These are phyloP conservation scores for Aureobasidium sp. DNA, from an alignment of 2,329 filamentous ascomycete genomes.

Conservation along the genomic window DNA sequence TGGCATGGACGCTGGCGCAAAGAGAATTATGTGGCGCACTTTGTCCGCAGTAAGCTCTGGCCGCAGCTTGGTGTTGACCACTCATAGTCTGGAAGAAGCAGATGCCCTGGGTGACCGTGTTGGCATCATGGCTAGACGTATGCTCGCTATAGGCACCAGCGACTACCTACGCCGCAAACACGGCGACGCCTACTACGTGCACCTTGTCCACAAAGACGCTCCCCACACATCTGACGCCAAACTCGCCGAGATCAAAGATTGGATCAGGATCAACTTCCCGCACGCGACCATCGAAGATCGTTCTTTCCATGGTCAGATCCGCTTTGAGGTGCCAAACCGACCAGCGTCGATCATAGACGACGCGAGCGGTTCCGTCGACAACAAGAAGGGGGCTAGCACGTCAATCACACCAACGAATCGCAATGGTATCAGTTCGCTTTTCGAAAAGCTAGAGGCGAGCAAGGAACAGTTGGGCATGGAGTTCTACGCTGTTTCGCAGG, in stretches of 20 bases:
- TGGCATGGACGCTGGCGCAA: slow-evolving; percentile 83
- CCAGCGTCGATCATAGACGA: slow-evolving; percentile 17
- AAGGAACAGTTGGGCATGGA: slow-evolving; percentile 64
- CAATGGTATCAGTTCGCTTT: slow-evolving; percentile 54
- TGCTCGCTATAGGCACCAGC: slow-evolving; percentile 76
- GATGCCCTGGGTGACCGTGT: slow-evolving; percentile 77
- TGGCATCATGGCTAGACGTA: slow-evolving; percentile 76
- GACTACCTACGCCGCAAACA: slow-evolving; percentile 66
- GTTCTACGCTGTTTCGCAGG: slow-evolving; percentile 81
- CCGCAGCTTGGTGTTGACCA: slow-evolving; percentile 79
- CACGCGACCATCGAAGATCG: slow-evolving; percentile 63
- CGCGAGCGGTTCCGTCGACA: slow-evolving; percentile 12
- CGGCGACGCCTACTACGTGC: slow-evolving; percentile 72
- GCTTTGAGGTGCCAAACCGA: slow-evolving; percentile 64
- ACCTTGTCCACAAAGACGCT: slow-evolving; percentile 68
- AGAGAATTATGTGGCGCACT: slow-evolving; percentile 89
- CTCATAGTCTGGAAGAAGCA: slow-evolving; percentile 93
- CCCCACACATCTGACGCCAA: slow-evolving; percentile 64
- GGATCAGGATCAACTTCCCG: slow-evolving; percentile 57
- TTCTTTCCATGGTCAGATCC: slow-evolving; percentile 76
- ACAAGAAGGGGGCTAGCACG: background rate
- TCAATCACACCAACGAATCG: slow-evolving; percentile 16
- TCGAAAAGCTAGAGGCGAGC: slow-evolving; percentile 65
- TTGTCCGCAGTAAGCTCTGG: slow-evolving; percentile 66
- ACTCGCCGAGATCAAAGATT: slow-evolving; percentile 58